phyloP scores from a whole-genome alignment of 1,284 basidiomycete genomes.

The Leccinum angustisporum region DNA sequence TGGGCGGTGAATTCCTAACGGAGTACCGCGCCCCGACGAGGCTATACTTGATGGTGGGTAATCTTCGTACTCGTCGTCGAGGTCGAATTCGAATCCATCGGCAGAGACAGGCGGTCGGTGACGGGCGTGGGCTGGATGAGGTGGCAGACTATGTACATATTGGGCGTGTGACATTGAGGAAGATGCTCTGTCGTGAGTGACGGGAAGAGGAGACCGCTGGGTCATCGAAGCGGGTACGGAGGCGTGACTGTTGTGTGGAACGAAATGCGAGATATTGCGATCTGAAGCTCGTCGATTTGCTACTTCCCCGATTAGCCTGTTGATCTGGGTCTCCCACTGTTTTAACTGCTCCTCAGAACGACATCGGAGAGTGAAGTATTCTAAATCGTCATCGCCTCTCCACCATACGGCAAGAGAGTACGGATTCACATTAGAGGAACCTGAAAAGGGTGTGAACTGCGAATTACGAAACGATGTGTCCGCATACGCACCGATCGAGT shows the following conservation, averaged over 20 bases:
- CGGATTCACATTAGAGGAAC: conserved; percentile 44
- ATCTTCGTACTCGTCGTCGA: conserved; percentile 74
- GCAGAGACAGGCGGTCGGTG: conserved; percentile 53
- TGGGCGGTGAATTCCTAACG: conserved; percentile 52
- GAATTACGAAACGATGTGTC: conserved; percentile 1
- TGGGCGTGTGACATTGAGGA: conserved; percentile 36
- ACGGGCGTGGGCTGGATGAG: conserved; percentile 40
- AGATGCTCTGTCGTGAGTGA: conserved; percentile 44
- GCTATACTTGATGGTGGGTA: conserved; percentile 55
- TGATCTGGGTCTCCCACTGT: conserved; percentile 90
- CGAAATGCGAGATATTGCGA: conserved; percentile 46
- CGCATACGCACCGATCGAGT: conserved; percentile 56
- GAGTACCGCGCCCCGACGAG: conserved; percentile 68
- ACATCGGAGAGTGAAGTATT: conserved; percentile 93
- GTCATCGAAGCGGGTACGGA: conserved; percentile 27
- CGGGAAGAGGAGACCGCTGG: conserved; percentile 37
- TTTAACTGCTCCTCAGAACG: conserved; percentile 90
- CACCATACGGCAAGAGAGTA: conserved; percentile 88
- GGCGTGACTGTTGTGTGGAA: conserved; percentile 30
- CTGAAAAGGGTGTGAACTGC: conserved; percentile 30
- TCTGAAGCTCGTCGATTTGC: conserved; percentile 64
- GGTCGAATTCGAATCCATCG: conserved; percentile 65
- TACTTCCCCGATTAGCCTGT: conserved; percentile 78
- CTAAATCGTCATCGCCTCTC: conserved; percentile 90
- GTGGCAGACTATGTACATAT: conserved; percentile 33